Conservation (phyloP, 1,139 yeast species). For the Pichia cactophila region DNA sequence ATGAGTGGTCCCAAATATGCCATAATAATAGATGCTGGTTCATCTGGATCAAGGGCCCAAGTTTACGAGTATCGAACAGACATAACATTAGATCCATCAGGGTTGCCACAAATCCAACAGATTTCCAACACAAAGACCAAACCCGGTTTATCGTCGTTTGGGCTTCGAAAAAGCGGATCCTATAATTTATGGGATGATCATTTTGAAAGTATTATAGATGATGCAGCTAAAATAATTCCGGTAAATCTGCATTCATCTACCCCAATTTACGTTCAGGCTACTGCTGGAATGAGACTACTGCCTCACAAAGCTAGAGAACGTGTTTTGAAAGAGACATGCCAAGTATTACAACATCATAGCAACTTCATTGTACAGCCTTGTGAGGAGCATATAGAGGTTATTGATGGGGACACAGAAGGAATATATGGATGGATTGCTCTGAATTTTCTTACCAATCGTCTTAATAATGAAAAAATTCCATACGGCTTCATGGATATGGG, state of each 20-base stretch:
- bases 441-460: constrained; percentile 42
- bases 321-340: constrained; percentile 47
- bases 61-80: constrained; percentile 46
- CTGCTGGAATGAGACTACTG: constrained; percentile 76
- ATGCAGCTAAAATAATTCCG: constrained; percentile 58
- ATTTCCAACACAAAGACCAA: constrained; percentile 55
- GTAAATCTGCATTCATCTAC: constrained; percentile 43
- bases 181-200: constrained; percentile 54
- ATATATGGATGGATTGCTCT: constrained; percentile 74
- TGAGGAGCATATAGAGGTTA: constrained; percentile 54
- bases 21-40: constrained; percentile 73
- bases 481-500: constrained; percentile 90
- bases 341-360: constrained; percentile 39
- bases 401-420: constrained; percentile 79
- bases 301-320: constrained; percentile 38
- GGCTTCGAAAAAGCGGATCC: constrained; percentile 30
- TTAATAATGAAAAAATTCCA: constrained; percentile 11
- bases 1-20: constrained; percentile 38
- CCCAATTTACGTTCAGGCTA: constrained; percentile 67
- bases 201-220: constrained; percentile 44
- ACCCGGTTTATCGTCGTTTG: constrained; percentile 65
- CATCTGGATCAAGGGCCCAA: constrained; percentile 71
- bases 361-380: constrained; percentile 47
- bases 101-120: constrained; percentile 59
- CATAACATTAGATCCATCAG: constrained; percentile 27